These are phyloP conservation scores for Taphrina betulina DNA, from an alignment of 1,139 yeast species.

Conservation along the genomic window DNA sequence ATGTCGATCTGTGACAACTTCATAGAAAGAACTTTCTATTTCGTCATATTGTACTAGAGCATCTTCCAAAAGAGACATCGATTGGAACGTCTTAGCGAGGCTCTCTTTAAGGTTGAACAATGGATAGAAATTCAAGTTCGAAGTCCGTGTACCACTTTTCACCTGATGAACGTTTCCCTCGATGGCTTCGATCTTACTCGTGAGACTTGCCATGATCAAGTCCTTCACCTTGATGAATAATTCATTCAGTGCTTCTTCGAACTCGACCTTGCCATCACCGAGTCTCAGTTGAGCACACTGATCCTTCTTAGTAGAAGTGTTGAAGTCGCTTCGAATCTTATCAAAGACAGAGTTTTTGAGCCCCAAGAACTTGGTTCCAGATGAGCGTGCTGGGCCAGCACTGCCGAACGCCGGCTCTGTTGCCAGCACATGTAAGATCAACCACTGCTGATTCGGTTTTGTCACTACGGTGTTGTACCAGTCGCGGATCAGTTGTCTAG, in stretches of 20 bases:
- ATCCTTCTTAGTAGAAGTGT: conserved; percentile 44
- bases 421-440: conserved; percentile 51
- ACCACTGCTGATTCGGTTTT: conserved; percentile 57
- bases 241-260: conserved; percentile 41
- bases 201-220: background rate
- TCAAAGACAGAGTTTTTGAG: conserved; percentile 61
- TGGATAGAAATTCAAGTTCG: background rate
- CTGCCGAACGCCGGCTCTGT: conserved; percentile 7
- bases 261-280: conserved; percentile 47
- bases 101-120: background rate
- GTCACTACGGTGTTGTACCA: conserved; percentile 64
- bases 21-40: too few species aligned
- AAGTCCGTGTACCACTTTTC: too few species aligned
- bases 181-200: background rate
- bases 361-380: conserved; percentile 44
- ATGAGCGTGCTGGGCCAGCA: conserved; percentile 25
- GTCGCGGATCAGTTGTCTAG: conserved; percentile 74
- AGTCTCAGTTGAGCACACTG: conserved; percentile 45
- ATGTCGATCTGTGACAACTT: background rate
- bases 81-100: background rate
- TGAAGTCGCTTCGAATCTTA: conserved; percentile 68
- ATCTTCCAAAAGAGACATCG: background rate
- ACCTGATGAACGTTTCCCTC: too few species aligned
- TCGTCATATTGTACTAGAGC: background rate
- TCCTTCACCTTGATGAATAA: conserved; percentile 55